Evolutionary conservation across 331 rosid genomes (phyloP).

Genomic region (Rhamnella rubrinervis): DNA sequence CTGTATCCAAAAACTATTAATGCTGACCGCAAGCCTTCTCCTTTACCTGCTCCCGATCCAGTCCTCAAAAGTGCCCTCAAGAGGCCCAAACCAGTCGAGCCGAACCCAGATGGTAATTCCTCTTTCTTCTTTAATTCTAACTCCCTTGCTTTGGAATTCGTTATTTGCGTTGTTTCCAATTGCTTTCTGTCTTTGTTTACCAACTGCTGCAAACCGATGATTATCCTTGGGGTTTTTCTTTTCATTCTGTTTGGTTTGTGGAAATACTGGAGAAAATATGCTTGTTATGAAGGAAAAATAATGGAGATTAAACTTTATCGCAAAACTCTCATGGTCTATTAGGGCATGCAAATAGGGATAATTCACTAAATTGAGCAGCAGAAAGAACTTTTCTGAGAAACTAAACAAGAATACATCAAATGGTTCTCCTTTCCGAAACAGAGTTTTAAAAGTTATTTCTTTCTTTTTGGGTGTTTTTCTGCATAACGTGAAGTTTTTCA

Average conservation of each 20-base stretch:
- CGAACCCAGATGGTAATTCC: slow-evolving; percentile 53
- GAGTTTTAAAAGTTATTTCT: no score
- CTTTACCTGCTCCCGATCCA: slow-evolving; percentile 50
- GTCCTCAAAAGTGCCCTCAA: slow-evolving; percentile 81
- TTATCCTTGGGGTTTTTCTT: not conserved
- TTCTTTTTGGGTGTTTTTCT: no score
- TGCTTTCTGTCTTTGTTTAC: not conserved
- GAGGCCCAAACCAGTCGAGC: slow-evolving; percentile 54
- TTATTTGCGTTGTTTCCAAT: not conserved
- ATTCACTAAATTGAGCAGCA: not conserved
- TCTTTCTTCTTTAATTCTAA: not conserved
- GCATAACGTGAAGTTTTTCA: no score
- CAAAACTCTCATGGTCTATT: not conserved
- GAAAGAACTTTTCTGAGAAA: not conserved
- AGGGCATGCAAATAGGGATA: not conserved
- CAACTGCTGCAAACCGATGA: no score
- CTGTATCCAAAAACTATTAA: slow-evolving; percentile 3
- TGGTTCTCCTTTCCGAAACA: no score
- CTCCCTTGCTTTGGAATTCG: not conserved
- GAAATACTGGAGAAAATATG: not conserved
- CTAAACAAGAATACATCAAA: no score
- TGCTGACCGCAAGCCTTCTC: not conserved
- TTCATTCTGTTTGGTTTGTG: slow-evolving; percentile 1
- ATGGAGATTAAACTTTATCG: not conserved
- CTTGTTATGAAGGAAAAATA: no score